Evolutionary conservation across 805 yeast species (phyloP), one percentile per base, ranked within the genome.

Genomic region (Wickerhamomyces sydowiorum): DNA sequence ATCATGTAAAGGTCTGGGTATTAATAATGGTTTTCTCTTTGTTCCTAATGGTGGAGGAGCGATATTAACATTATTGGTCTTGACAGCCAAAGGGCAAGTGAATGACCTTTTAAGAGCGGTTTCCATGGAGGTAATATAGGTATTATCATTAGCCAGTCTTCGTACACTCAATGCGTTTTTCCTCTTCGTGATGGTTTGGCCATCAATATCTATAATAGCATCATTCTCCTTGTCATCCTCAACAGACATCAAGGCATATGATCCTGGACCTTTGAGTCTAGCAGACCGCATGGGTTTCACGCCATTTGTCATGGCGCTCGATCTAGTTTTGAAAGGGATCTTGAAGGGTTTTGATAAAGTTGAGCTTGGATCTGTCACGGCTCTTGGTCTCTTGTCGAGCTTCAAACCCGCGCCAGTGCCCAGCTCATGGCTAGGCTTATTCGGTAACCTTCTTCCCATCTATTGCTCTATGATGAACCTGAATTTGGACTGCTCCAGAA

Each of bases 1-100:
- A 64, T 93, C 99, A 59, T 91, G 95, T n/a, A 93, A 69, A 1
- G 99, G 95, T 44, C 89, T 67, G 4, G 98, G 96, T n/a, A 86
- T 85, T 40, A 86, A 64, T 1, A 76, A 69, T 2, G 79, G 74
- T 47, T 78, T 76, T 30, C 83, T 75, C 47, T 83, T 76, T 44
- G 89, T 88, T 0, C 99, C 99, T 45, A 91, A 67, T 0, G 95
- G 86, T 0, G 95, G 86, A 0, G 96, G 90, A 1, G 89, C 70
- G 14, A 51, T 55, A 4, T 56, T 52, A 21, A 56, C 13, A 10
- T 39, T 41, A 10, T 43, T 45, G 3, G 53, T 27, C 32, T 46
- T 66, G 17, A 67, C 68, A 20, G 69, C 70, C 41, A 83, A 67
- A 1, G 95, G 95, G 5, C 81, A 79, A 1, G 67, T 62, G 59